These are phyloP conservation scores for Rhizopogon salebrosus DNA, from an alignment of 768 basidiomycete genomes.

Conservation along the genomic window DNA sequence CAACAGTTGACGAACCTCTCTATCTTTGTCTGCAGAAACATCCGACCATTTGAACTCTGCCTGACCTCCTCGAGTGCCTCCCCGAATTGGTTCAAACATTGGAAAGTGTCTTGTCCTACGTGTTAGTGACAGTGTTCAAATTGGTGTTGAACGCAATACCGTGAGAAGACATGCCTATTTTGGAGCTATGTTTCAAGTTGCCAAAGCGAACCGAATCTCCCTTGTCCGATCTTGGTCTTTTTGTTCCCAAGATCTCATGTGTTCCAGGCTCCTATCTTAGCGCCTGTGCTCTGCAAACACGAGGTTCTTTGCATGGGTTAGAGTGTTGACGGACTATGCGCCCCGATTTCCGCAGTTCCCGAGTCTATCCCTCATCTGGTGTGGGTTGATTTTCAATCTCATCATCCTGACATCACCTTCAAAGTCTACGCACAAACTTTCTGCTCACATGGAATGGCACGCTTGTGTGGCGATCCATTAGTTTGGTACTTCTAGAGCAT, in stretches of 20 bases:
- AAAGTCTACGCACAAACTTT: background rate
- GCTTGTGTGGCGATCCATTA: background rate
- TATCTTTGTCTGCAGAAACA: slow-evolving; percentile 88
- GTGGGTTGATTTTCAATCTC: background rate
- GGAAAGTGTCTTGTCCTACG: background rate
- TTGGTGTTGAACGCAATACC: background rate
- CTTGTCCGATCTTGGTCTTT: too few species aligned
- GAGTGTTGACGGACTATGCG: background rate
- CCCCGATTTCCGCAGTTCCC: background rate
- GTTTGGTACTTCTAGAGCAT: background rate
- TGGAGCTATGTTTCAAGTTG: too few species aligned
- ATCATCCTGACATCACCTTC: background rate
- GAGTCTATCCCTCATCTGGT: background rate
- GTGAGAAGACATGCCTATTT: background rate
- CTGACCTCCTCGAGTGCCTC: slow-evolving; percentile 88
- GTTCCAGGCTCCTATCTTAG: too few species aligned
- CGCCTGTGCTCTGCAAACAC: too few species aligned
- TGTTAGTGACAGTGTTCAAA: background rate
- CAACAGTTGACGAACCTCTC: slow-evolving; percentile 53
- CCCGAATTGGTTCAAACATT: slow-evolving; percentile 84
- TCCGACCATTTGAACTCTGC: slow-evolving; percentile 91
- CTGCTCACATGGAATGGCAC: background rate
- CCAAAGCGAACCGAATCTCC: too few species aligned
- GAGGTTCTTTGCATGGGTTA: background rate
- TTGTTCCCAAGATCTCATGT: too few species aligned